Evolutionary conservation across 179 eudicot species (phyloP), one percentile per base, ranked within the genome.

Genomic region (Silene vulgaris): DNA sequence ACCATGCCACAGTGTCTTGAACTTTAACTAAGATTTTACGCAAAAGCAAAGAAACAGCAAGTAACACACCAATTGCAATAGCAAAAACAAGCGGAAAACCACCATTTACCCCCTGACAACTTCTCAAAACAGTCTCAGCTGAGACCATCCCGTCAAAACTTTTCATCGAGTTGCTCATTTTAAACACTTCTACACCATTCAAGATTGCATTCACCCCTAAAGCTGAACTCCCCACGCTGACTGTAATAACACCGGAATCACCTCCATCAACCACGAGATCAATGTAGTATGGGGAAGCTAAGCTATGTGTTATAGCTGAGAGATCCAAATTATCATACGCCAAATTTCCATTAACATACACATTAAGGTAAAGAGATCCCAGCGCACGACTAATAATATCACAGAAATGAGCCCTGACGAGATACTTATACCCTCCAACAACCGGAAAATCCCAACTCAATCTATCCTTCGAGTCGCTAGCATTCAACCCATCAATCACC

Each of bases 211-310:
- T 88, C 68, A 87, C 74, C n/a, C 87, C 86, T 48, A 76, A 77
- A 3, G 82, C 56, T 52, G 75, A 45, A 80, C 92, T 92, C 43
- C 94, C 96, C n/a, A 94, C 83, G 59, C 82, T 82, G 19, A 90
- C 82, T 0, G 78, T 78, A 80, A 91, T 37, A 56, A 84, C 83
- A 65, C 87, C 87, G 0, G 75, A 65, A 65, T 62, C 72, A 54
- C 63, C 82, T 19, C 54, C 89, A 71, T 87, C 82, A 19, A 89
- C 88, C 62, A 92, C 82, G n/a, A 90, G 84, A 86, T 94, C 97
- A 75, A 90, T 90, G 78, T 92, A 94, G 72, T 84, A 87, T 12
- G 98, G 98, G 5, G 97, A 86, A 52, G 96, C 96, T 72, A 94
- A 61, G 68, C 78, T 52, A 35, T 74, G 81, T 1, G 89, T 85